Evolutionary conservation across 371 early-diverging fungal species (phyloP).

Genomic region (Rhizopus microsporus): DNA sequence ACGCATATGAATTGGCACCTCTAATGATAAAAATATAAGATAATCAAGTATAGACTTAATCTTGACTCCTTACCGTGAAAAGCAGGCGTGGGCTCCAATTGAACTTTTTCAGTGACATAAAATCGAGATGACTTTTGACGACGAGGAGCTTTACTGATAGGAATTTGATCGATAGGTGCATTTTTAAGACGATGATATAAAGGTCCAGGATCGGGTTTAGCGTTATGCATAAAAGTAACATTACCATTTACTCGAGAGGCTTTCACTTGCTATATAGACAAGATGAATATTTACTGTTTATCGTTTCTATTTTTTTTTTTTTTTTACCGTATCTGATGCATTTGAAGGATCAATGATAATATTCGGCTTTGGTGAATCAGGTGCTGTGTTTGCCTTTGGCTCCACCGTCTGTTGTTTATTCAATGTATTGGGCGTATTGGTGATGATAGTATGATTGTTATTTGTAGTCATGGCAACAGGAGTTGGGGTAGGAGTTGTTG

Average conservation of each 20-base stretch:
- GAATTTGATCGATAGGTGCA: constrained; percentile 77
- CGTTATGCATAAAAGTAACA: constrained; percentile 29
- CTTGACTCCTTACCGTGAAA: constrained; percentile 64
- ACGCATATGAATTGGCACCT: constrained; percentile 72
- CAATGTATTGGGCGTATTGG: not conserved
- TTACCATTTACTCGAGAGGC: constrained; percentile 8
- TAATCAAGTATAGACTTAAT: not conserved
- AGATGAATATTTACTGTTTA: constrained; percentile 1
- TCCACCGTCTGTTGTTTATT: not conserved
- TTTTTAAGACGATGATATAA: constrained; percentile 71
- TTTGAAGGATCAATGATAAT: constrained; percentile 10
- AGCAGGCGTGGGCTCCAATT: constrained; percentile 71
- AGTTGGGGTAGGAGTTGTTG: constrained; percentile 8
- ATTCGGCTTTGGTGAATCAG: constrained; percentile 17
- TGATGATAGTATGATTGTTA: not conserved
- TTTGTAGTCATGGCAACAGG: not conserved
- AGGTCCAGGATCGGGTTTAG: constrained; percentile 71
- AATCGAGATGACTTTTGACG: constrained; percentile 84
- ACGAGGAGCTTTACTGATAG: constrained; percentile 78
- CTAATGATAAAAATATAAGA: constrained; percentile 33
- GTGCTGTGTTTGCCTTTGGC: not conserved
- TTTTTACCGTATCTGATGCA: constrained; percentile 10
- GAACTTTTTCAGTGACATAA: constrained; percentile 78
- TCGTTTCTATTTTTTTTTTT: not conserved
- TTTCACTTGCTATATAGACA: constrained; percentile 6